Base-by-base conservation (phyloP, 1,284 basidiomycete species). In the Rhodotorula sp. region DNA sequence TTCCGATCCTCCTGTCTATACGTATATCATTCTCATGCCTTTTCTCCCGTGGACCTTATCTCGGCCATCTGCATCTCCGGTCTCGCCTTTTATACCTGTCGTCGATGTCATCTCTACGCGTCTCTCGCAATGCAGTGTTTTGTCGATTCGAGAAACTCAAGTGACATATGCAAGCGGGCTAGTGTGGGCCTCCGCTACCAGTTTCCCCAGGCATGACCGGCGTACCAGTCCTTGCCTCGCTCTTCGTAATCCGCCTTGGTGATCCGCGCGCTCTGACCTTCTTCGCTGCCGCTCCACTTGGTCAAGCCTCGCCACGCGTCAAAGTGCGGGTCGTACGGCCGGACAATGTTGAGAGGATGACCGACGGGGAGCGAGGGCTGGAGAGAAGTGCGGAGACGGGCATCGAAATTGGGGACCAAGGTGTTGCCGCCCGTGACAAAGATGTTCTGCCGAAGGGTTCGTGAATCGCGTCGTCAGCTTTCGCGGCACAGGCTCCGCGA, bases 221-320 rank as follows among this genome's bases (percentile, higher is more conserved):
- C 84, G 76, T 86, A 79, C 80, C 83, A 86, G 81, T 98, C 95
- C 3, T 88, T 87, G 0, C 97, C 97, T 83, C 88, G 88, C 81
- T 99, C 97, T 5, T 94, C 89, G 76, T 97, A 99, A 79, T 97
- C 92, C 6, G 86, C 87, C 77, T 85, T 87, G 5, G 90, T 91
- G 58, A 87, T 80, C 51, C 91, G 85, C 3, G 88, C 85, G 29
- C 81, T 79, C 58, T 79, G 79, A 71, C 89, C 90, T 70, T 71
- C 73, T 5, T 47, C 31, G 54, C 62, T 66, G 5, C 46, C 16
- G 4, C 49, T 56, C 84, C 94, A 97, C 70, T 85, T 85, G 6
- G 91, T 91, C 92, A 97, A 97, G 8, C 96, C 96, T 61, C 86
- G 85, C 95, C 95, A 99, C 6, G 94, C 89, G 79, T 97, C 94